These are phyloP conservation scores for Aaosphaeria pasadenensis DNA, from an alignment of 2,329 filamentous ascomycete species.

Conservation along the genomic window DNA sequence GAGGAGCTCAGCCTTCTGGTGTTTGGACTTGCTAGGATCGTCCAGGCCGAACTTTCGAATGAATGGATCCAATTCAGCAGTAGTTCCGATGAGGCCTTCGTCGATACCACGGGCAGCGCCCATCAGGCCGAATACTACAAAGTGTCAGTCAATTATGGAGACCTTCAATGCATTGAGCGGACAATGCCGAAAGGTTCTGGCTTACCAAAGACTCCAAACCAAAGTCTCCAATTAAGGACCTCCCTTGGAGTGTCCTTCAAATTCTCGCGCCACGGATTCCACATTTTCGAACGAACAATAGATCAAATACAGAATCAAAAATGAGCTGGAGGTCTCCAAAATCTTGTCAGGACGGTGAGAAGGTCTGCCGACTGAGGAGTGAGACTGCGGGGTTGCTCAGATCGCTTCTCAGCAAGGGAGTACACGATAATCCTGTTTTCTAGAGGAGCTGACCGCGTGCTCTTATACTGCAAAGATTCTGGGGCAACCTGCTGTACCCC, in stretches of 20 bases:
- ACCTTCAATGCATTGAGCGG: background rate
- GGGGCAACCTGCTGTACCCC: no score
- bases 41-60: slow-evolving; percentile 36
- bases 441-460: background rate
- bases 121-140: slow-evolving; percentile 62
- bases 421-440: background rate
- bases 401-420: background rate
- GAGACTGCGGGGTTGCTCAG: background rate
- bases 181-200: background rate
- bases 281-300: slow-evolving; percentile 19
- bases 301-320: background rate
- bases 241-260: slow-evolving; percentile 65
- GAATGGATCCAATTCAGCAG: slow-evolving; percentile 44
- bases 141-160: background rate
- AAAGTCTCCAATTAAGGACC: slow-evolving; percentile 74
- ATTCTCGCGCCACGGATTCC: slow-evolving; percentile 40
- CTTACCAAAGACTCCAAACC: slow-evolving; percentile 65
- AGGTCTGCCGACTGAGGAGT: no score
- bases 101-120: slow-evolving; percentile 77
- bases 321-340: background rate
- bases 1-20: slow-evolving; percentile 32
- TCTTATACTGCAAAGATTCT: background rate
- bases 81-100: slow-evolving; percentile 73
- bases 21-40: slow-evolving; percentile 21
- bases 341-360: background rate